Conservation (phyloP, 345 rosid genomes). For the Barbarea vulgaris region DNA sequence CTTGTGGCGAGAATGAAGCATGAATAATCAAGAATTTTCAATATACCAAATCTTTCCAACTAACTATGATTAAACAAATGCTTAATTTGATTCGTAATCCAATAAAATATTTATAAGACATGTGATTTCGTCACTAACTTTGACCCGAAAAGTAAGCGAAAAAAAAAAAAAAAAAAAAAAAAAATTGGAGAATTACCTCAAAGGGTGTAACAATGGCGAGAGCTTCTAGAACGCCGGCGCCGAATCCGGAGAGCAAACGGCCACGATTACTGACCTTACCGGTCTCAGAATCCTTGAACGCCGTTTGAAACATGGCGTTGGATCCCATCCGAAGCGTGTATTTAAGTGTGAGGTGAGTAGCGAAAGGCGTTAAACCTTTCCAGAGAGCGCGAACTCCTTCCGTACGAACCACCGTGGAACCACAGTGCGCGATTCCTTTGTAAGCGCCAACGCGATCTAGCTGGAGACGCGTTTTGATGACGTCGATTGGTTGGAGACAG, state of each 20-base stretch:
- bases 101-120: constrained; percentile 1
- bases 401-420: constrained; percentile 59
- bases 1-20: neutral
- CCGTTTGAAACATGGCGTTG: constrained; percentile 73
- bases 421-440: constrained; percentile 84
- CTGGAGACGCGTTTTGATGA: constrained; percentile 89
- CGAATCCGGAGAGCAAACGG: constrained; percentile 76
- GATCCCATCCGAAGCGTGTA: constrained; percentile 94
- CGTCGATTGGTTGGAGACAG: constrained; percentile 94
- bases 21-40: neutral
- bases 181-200: constrained; percentile 58
- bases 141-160: neutral
- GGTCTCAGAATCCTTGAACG: constrained; percentile 76
- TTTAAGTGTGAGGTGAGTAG: constrained; percentile 89
- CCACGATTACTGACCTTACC: constrained; percentile 67
- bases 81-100: neutral
- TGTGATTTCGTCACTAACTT: constrained; percentile 5
- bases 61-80: neutral
- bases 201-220: constrained; percentile 93
- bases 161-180: neutral
- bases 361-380: constrained; percentile 95
- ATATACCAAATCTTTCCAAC: neutral
- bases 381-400: constrained; percentile 91
- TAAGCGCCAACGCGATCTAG: constrained; percentile 69
- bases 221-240: constrained; percentile 96